Evolutionary conservation across 495 filamentous ascomycete genomes (phyloP), one percentile per base, ranked within the genome.

Genomic region (Xylaria intraflava): DNA sequence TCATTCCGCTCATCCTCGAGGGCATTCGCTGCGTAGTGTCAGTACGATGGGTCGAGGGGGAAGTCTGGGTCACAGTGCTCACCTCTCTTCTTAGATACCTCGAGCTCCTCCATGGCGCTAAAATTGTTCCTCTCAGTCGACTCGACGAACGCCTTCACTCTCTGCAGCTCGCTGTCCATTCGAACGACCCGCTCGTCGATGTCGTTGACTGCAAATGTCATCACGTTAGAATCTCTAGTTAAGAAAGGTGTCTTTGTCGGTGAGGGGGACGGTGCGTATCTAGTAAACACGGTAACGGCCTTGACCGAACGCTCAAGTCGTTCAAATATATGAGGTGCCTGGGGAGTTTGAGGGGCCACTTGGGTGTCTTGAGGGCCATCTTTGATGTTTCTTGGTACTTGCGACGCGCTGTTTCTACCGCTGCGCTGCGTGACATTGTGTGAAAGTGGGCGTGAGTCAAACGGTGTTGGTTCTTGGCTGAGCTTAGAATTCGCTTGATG

Each of bases 1-100:
- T 81, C 76, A 11, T 77, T 71, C 36, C 78, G 76, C 6, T 83
- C 76, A 0, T 62, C 63, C 56, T 92, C 87, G 2, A 94, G 72
- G 20, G 88, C 83, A 50, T 62, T 69, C 39, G 86, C 90, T 96
- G 56, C 43, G 68, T 14, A 43, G 23, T 46, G 41, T 56, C 10
- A 56, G 41, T 39, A 29, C 3, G 2, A 31, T 30, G n/a, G 1
- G 31, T 14, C 46, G 40, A n/a, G 14, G 7, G 24, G 12, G 23
- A 47, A 22, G 49, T 52, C 22, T 26, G 57, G 7, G 42, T 22
- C 8, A 31, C 10, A 46, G n/a, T 29, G 70, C 83, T 53, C 75
- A 95, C 90, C 79, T 79, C 82, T 76, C 31, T 76, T 76, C 66
- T 93, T 90, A 59, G 86, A 85, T 4, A 87, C 23, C 3, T 81